A percentile compares a stretch with the other conserved stretches of the same genome.
Evolutionary conservation across 148 eudicot species (phyloP).

Genomic region (Rhododendron simsii): DNA sequence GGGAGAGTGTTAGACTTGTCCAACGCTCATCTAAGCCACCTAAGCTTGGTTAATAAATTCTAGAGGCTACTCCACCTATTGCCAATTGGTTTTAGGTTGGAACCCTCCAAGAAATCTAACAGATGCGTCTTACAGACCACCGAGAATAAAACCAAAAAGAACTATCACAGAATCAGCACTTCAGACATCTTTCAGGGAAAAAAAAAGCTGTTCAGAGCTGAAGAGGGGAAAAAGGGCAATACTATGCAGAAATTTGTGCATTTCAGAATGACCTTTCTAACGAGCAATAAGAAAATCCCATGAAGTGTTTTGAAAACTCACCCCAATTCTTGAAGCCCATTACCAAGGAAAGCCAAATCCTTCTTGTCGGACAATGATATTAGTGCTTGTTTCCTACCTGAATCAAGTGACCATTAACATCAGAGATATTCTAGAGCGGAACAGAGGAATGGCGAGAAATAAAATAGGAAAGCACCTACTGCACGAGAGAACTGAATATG

Average conservation of each 20-base stretch:
- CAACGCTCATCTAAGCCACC: too few relatives aligned
- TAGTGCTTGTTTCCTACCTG: conserved; percentile 65
- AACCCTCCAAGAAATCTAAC: too few relatives aligned
- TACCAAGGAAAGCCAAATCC: conserved; percentile 60
- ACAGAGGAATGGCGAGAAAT: too few relatives aligned
- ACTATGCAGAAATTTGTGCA: too few relatives aligned
- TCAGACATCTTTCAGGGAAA: not conserved
- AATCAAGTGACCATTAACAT: not conserved
- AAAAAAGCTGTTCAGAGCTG: not conserved
- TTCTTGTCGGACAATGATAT: conserved; percentile 87
- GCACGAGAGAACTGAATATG: too few relatives aligned
- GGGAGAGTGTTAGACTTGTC: too few relatives aligned
- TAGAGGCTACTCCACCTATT: too few relatives aligned
- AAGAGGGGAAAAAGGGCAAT: not conserved
- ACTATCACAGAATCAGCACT: not conserved
- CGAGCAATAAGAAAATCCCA: not conserved
- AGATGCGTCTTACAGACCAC: not conserved
- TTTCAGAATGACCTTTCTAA: not conserved
- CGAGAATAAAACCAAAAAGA: not conserved
- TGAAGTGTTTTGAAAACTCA: conserved; percentile 26
- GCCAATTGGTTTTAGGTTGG: too few relatives aligned
- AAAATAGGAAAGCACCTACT: too few relatives aligned
- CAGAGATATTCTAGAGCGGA: too few relatives aligned
- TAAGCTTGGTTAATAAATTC: too few relatives aligned
- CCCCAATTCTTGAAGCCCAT: conserved; percentile 83